Conservation (phyloP, 2,329 filamentous ascomycete genomes). For the Ophiobolus disseminans region DNA sequence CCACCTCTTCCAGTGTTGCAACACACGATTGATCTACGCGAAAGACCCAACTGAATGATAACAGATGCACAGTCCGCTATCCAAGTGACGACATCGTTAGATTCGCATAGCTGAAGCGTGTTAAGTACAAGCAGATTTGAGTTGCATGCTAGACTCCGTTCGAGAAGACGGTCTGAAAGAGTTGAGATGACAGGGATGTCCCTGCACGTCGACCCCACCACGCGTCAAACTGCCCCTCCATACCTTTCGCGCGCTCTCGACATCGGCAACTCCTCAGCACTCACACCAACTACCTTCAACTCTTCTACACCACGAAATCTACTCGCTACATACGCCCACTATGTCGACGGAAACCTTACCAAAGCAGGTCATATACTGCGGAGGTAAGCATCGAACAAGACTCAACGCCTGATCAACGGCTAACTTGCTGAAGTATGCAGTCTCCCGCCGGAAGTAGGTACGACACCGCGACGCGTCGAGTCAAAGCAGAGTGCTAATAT, state of each 20-base stretch:
- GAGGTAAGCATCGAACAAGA: slow-evolving; percentile 51
- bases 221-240: slow-evolving; percentile 10
- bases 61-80: no score
- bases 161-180: no score
- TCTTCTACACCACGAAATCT: background rate
- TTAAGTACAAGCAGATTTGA: background rate
- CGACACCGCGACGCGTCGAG: slow-evolving; percentile 27
- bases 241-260: slow-evolving; percentile 18
- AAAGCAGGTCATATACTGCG: slow-evolving; percentile 67
- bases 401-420: slow-evolving; percentile 3
- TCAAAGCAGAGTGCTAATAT: slow-evolving; percentile 14
- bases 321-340: slow-evolving; percentile 2
- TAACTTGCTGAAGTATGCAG: slow-evolving; percentile 62
- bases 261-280: slow-evolving; percentile 11
- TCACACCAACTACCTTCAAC: background rate
- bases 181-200: background rate
- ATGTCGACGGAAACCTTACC: slow-evolving; percentile 52
- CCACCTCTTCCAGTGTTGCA: no score
- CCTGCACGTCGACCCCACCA: slow-evolving; percentile 8
- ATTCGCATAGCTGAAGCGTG: no score
- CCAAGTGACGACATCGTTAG: no score
- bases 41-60: no score
- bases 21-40: no score
- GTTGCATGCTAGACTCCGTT: background rate
- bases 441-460: slow-evolving; percentile 71